phyloP scores from a whole-genome alignment of 2,329 filamentous ascomycete genomes.

The Ceratocystis lukuohia region DNA sequence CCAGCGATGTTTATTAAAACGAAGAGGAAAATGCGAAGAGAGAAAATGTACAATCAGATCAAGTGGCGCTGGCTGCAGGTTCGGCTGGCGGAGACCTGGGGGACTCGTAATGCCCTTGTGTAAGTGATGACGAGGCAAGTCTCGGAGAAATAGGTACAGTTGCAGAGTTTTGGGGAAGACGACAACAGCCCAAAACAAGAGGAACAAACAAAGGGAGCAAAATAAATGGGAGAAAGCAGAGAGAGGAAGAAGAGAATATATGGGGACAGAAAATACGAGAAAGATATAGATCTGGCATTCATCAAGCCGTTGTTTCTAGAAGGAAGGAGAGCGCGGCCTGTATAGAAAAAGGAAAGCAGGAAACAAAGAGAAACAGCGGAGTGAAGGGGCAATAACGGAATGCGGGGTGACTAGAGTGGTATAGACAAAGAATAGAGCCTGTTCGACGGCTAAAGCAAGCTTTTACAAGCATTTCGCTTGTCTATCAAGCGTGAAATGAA shows the following conservation, averaged over 20 bases:
- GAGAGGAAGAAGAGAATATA: background rate
- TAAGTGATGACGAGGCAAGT: slow-evolving; percentile 11
- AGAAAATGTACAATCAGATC: background rate
- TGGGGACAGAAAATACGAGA: background rate
- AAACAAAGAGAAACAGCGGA: slow-evolving; percentile 4
- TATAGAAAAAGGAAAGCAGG: background rate
- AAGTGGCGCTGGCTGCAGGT: slow-evolving; percentile 2
- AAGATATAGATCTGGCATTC: background rate
- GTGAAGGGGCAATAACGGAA: background rate
- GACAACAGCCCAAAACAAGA: background rate
- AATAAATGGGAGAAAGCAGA: background rate
- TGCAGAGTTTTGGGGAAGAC: no score
- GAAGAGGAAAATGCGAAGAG: background rate
- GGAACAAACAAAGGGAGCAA: background rate
- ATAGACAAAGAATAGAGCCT: background rate
- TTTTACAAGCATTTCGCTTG: background rate
- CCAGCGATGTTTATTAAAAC: background rate
- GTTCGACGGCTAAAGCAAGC: background rate
- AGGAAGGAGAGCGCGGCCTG: background rate
- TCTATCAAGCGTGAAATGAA: slow-evolving; percentile 5
- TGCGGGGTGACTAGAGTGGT: background rate
- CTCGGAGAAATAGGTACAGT: background rate
- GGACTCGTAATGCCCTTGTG: slow-evolving; percentile 11
- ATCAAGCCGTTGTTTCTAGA: background rate
- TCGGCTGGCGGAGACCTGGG: background rate